Evolutionary conservation across 2,329 filamentous ascomycete genomes (phyloP), one percentile per base, ranked within the genome.

Genomic region (Coniochaeta hoffmannii): DNA sequence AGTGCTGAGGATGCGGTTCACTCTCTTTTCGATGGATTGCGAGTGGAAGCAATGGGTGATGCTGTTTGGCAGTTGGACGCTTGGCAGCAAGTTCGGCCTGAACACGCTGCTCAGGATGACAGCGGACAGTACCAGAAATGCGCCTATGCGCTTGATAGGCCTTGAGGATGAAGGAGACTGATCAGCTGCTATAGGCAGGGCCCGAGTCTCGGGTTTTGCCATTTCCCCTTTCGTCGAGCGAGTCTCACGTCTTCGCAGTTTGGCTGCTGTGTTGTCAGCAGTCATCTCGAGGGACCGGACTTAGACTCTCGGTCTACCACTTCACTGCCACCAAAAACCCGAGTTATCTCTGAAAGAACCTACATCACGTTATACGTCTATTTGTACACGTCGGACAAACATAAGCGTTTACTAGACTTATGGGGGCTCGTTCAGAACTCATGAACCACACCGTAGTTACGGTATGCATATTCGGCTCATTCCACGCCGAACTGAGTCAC

Each of bases 11-110:
- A 81, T 76, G 32, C 65, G 66, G 34, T 70, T 71, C 38, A 77
- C 77, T 35, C 77, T 71, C 51, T 76, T 66, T 52, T 80, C 73
- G 22, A 77, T 63, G 4, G 71, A 71, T 63, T 60, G 5, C 66
- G 64, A 59, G 56, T 64, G 65, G 15, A 54, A 55, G 58, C 65
- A 61, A n/a, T 65, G 41, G 19, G 19, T 28, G 41, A 46, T 9
- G 15, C 15, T n/a, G 10, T 19, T 5, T 2, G 41, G 41, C 12
- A 46, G 19, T 15, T 15, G 5, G 41, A 46, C 14, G 19, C 41
- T 46, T n/a, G 12, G 12, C n/a, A 46, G 41, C 41, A 4, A 28
- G 24, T 28, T 22, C 7, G 41, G 41, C n/a, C 24, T 17, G 6
- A 26, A 46, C 3, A 46, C 41, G 9, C 11, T 28, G 24, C 41